A percentile compares a stretch with the other conserved stretches of the same genome.
Evolutionary conservation across 331 rosid species (phyloP).

Genomic region (Cydonia oblonga): DNA sequence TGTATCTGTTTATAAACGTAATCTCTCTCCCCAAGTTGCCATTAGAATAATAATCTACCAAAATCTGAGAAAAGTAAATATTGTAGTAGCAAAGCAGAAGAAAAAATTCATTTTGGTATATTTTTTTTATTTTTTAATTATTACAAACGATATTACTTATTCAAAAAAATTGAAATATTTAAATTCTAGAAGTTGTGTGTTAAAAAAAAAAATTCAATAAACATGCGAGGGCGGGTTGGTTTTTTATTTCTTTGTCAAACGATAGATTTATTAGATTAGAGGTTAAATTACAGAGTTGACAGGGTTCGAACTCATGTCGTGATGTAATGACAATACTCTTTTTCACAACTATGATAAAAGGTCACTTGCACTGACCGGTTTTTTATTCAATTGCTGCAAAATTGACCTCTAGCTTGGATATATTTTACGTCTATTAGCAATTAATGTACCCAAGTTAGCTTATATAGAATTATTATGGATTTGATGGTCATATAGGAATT

Average conservation of each 20-base stretch:
- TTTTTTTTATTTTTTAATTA: no score
- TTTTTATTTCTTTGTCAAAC: no score
- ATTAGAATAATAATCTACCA: not conserved
- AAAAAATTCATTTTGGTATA: no score
- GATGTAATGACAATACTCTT: fast-evolving
- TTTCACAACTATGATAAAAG: fast-evolving
- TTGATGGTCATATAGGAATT: no score
- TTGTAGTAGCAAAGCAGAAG: not conserved
- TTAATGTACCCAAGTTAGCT: not conserved
- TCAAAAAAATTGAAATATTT: no score
- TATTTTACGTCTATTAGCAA: not conserved
- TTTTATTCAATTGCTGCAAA: not conserved
- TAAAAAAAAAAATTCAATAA: not conserved
- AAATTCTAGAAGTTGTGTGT: no score
- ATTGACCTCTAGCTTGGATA: not conserved
- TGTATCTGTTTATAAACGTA: not conserved
- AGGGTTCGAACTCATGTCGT: fast-evolving
- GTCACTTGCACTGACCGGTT: fast-evolving
- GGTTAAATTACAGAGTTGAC: no score
- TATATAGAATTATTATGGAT: no score
- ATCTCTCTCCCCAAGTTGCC: not conserved
- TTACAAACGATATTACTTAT: no score
- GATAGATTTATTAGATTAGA: no score
- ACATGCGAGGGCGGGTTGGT: not conserved
- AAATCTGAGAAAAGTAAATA: not conserved